phyloP scores from a whole-genome alignment of 2,329 filamentous ascomycete species.

The Sarocladium oryzae region DNA sequence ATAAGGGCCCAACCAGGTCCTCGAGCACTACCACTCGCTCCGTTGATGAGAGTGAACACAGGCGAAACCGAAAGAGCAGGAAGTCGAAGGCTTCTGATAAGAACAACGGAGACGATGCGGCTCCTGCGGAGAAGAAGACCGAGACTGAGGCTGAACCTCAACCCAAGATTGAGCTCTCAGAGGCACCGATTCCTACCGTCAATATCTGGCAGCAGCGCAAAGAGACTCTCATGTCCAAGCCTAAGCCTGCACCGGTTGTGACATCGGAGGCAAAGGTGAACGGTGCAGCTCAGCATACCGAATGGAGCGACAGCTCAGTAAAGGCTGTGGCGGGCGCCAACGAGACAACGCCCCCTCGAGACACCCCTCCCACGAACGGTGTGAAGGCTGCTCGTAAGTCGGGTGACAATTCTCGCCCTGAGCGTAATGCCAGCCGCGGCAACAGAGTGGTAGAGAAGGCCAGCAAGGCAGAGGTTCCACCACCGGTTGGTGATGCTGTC shows the following conservation, averaged over 20 bases:
- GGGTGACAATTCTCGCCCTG: constrained; percentile 31
- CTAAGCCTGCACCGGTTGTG: constrained; percentile 27
- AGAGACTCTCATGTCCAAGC: constrained; percentile 53
- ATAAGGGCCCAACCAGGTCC: constrained; percentile 45
- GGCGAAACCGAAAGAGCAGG: constrained; percentile 52
- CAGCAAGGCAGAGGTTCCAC: constrained; percentile 33
- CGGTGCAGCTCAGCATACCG: constrained; percentile 5
- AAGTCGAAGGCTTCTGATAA: constrained; percentile 44
- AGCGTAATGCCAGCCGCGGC: constrained; percentile 41
- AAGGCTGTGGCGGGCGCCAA: constrained; percentile 15
- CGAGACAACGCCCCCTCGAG: constrained; percentile 1
- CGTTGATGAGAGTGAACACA: constrained; percentile 50
- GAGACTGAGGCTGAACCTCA: constrained; percentile 30
- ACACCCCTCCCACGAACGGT: constrained; percentile 26
- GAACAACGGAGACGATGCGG: constrained; percentile 41
- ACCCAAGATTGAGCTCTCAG: constrained; percentile 61
- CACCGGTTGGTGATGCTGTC: constrained; percentile 67
- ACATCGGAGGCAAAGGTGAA: constrained; percentile 5
- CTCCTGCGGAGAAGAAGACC: constrained; percentile 48
- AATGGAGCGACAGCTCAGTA: background rate
- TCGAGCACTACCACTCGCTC: constrained; percentile 59
- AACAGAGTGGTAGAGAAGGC: constrained; percentile 29
- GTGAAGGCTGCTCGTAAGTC: constrained; percentile 37
- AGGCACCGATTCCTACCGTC: constrained; percentile 74
- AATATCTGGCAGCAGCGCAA: constrained; percentile 84